Percentiles rank a stretch among this genome's conserved stretches.
Evolutionary conservation across 202 grass and related monocot species (phyloP).

Genomic region (Cymbopogon flexuosus): DNA sequence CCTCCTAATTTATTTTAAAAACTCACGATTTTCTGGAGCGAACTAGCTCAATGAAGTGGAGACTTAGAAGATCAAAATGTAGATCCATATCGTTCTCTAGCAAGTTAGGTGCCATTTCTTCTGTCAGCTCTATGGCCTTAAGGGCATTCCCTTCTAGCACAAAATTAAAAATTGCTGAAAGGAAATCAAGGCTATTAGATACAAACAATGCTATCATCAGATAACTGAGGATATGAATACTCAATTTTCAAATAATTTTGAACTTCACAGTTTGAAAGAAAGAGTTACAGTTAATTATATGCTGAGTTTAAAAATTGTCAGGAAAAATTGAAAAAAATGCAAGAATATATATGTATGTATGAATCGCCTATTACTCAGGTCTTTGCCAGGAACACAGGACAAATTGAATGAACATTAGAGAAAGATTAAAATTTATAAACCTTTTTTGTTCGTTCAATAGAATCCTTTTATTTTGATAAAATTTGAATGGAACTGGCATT

Average conservation of each 20-base stretch:
- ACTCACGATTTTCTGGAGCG: constrained; percentile 65
- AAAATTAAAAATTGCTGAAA: constrained; percentile 79
- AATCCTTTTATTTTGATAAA: neutral
- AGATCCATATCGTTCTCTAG: constrained; percentile 78
- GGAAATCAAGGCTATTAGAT: constrained; percentile 27
- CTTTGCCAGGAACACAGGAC: neutral
- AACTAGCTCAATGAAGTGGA: constrained; percentile 89
- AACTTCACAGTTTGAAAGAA: neutral
- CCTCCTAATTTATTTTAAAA: constrained; percentile 18
- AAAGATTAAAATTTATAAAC: neutral
- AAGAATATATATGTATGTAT: neutral
- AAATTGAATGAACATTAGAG: neutral
- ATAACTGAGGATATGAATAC: neutral
- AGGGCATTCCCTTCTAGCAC: constrained; percentile 72
- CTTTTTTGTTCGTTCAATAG: neutral
- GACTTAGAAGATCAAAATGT: constrained; percentile 89
- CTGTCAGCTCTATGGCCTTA: constrained; percentile 82
- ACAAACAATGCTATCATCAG: constrained; percentile 15
- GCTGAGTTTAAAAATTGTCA: neutral
- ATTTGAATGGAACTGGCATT: constrained; percentile 9
- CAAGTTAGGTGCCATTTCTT: constrained; percentile 80
- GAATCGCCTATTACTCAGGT: neutral
- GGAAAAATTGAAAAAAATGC: neutral
- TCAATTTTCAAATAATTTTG: neutral
- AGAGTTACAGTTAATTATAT: constrained; percentile 4